Conservation (phyloP, 2,329 filamentous ascomycete species). For the Colletotrichum chrysophilum region DNA sequence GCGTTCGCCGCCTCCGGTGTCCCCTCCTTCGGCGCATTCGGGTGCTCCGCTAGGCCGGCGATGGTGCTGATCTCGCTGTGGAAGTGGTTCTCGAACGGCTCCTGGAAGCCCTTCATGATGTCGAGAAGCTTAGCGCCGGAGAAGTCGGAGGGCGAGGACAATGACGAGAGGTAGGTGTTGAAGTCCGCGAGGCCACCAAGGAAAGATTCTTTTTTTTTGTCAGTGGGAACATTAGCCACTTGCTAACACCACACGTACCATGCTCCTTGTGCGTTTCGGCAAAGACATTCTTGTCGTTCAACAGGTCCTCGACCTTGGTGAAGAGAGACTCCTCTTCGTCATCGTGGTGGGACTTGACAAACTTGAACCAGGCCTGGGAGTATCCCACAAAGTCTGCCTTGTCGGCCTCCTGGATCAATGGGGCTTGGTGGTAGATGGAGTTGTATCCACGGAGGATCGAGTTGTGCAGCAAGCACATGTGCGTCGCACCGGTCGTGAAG, state of each 20-base stretch:
- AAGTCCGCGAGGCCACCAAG: conserved; percentile 56
- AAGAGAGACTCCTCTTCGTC: conserved; percentile 65
- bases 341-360: conserved; percentile 65
- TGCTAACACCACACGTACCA: conserved; percentile 38
- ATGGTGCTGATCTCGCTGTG: conserved; percentile 61
- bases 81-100: conserved; percentile 59
- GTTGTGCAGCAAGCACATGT: conserved; percentile 69
- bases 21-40: conserved; percentile 53
- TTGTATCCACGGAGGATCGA: conserved; percentile 68
- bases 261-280: conserved; percentile 60
- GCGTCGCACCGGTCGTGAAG: conserved; percentile 63
- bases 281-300: conserved; percentile 56
- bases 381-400: conserved; percentile 63
- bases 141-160: conserved; percentile 46
- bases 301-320: conserved; percentile 56
- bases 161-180: conserved; percentile 53
- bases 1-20: conserved; percentile 51
- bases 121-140: conserved; percentile 48
- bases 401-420: conserved; percentile 55
- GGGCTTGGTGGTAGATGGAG: conserved; percentile 65
- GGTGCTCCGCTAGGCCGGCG: conserved; percentile 52
- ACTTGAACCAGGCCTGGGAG: conserved; percentile 61
- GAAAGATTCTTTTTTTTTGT: conserved; percentile 44
- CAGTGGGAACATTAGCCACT: not conserved
- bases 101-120: conserved; percentile 57